These are phyloP conservation scores for Abelmoschus esculentus DNA, from an alignment of 345 rosid genomes.

Conservation along the genomic window DNA sequence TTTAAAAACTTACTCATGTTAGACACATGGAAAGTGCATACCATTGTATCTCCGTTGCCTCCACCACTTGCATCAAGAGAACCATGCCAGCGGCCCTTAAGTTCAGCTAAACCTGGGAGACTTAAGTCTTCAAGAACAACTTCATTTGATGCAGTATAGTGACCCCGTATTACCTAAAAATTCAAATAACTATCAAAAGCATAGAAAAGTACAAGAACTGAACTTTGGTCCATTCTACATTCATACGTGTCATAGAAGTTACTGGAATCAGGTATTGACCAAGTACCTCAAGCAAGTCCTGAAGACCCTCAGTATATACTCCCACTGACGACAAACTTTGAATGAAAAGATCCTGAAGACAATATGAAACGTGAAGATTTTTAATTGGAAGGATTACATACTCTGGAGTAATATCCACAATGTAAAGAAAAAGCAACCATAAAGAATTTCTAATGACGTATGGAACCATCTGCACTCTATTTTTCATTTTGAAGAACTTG, in stretches of 20 bases:
- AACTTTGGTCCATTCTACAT: background rate
- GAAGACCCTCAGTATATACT: slow-evolving; percentile 66
- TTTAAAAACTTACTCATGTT: background rate
- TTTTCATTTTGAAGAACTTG: background rate
- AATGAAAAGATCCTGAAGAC: slow-evolving; percentile 79
- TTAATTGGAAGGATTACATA: slow-evolving; percentile 1
- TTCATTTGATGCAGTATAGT: slow-evolving; percentile 59
- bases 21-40: slow-evolving; percentile 21
- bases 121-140: slow-evolving; percentile 64
- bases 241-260: background rate
- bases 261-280: slow-evolving; percentile 5
- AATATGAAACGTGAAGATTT: slow-evolving; percentile 11
- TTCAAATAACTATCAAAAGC: slow-evolving; percentile 16
- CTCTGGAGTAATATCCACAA: slow-evolving; percentile 11
- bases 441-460: background rate
- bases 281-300: slow-evolving; percentile 78
- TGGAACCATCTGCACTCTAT: background rate
- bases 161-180: slow-evolving; percentile 61
- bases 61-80: slow-evolving; percentile 99
- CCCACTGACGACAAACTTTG: slow-evolving; percentile 83
- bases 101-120: slow-evolving; percentile 93
- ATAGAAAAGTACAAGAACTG: slow-evolving; percentile 1
- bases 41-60: slow-evolving; percentile 99
- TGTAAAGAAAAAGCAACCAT: slow-evolving; percentile 3
- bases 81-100: slow-evolving; percentile 88